These are phyloP conservation scores for Dentipellis sp. DNA, from an alignment of 768 basidiomycete genomes.

Conservation along the genomic window DNA sequence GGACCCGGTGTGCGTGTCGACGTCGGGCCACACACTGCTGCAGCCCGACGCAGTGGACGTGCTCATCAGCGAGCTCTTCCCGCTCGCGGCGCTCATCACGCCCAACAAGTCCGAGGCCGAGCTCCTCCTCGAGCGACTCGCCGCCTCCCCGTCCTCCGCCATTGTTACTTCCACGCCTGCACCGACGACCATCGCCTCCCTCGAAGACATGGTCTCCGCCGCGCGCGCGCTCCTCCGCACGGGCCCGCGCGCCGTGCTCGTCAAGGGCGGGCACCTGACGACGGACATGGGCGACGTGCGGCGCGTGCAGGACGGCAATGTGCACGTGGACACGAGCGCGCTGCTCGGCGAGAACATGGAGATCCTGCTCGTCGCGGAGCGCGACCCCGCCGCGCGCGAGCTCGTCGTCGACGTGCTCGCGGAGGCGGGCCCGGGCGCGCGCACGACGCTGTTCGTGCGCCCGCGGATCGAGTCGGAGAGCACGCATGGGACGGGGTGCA, in stretches of 20 bases:
- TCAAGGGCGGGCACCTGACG: constrained; percentile 80
- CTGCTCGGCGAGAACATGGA: constrained; percentile 51
- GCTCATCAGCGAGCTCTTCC: constrained; percentile 57
- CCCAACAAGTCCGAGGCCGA: constrained; percentile 82
- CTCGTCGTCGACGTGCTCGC: constrained; percentile 62
- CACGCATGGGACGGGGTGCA: constrained; percentile 93
- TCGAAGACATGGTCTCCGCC: constrained; percentile 55
- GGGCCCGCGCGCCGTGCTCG: constrained; percentile 50
- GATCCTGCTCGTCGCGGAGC: constrained; percentile 34
- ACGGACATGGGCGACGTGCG: constrained; percentile 36
- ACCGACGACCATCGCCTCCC: constrained; percentile 24
- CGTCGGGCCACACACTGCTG: constrained; percentile 76
- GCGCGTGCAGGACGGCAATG: neutral
- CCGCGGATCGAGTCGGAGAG: constrained; percentile 56
- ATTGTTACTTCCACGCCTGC: too few relatives aligned
- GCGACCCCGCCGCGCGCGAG: constrained; percentile 11
- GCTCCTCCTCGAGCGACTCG: constrained; percentile 41
- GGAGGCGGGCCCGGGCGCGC: constrained; percentile 25
- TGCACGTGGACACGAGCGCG: constrained; percentile 6
- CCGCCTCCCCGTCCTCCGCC: neutral
- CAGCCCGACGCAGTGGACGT: constrained; percentile 53
- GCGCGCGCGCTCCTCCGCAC: constrained; percentile 37
- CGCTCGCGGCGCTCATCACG: constrained; percentile 64
- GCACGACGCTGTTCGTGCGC: constrained; percentile 43
- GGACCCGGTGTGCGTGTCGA: constrained; percentile 89